Base-by-base conservation (phyloP, 352 stramenopile species). In the Globisporangium barbulae region DNA sequence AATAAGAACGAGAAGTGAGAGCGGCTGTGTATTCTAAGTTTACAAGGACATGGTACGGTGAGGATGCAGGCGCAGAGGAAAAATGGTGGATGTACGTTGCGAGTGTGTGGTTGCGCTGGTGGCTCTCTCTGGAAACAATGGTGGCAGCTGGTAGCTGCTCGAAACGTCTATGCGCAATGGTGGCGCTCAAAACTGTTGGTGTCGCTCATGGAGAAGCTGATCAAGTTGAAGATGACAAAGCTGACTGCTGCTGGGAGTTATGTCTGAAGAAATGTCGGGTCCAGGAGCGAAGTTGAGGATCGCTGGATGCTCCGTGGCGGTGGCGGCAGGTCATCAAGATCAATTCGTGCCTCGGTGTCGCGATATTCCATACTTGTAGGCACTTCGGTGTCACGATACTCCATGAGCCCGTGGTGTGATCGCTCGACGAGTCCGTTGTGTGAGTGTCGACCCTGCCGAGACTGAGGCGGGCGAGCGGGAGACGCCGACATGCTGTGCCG, bases 401-500 rank as follows among this genome's bases (percentile, higher is more conserved):
- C 59, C 35, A 53, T 44, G 17, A 42, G 39, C 33, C 59, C 56
- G 17, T 17, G 37, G 28, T 57, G 50, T 3, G 22, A 6, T 3
- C 19, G 12, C 28, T 22, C 15, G 6, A 5, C 33, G 10, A 30
- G n/a, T 8, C 28, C 19, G 41, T 65, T 33, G 22, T 65, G 60
- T 39, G 61, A 67, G 45, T 67, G 61, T 9, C 61, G 61, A 41
- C 44, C 22, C 25, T 67, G 61, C 2, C 61, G 61, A 22, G 53
- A 31, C 22, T 55, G 42, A 22, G 53, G 61, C 5, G 61, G 53
- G n/a, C 47, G 44, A 22, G 45, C 25, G 2, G 53, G 61, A 9
- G 61, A 67, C 49, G 49, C 28, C 22, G 61, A 56, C 61, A 67
- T 47, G 25, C 61, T 67, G 44, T 67, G 61, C 9, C 61, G 53